These are phyloP conservation scores for Saccharomyces uvarum DNA, from an alignment of 1,139 yeast genomes.

Conservation along the genomic window DNA sequence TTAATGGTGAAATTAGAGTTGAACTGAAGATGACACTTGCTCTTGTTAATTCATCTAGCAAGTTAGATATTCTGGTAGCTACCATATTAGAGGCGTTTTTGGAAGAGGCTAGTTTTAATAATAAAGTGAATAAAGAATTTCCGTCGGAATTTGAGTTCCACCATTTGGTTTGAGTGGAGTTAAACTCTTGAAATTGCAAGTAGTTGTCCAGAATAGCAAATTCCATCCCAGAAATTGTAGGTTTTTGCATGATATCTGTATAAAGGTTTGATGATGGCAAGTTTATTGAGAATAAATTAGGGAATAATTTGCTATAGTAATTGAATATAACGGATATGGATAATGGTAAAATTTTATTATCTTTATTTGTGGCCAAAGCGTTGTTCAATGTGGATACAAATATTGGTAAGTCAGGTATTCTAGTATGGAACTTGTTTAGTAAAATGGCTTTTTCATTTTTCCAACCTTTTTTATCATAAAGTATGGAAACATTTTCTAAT, in stretches of 20 bases:
- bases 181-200: conserved; percentile 35
- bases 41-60: conserved; percentile 36
- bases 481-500: conserved; percentile 35
- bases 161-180: conserved; percentile 49
- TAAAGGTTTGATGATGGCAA: conserved; percentile 32
- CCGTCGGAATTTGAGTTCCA: conserved; percentile 43
- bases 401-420: conserved; percentile 45
- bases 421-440: conserved; percentile 33
- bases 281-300: conserved; percentile 28
- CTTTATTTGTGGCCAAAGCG: conserved; percentile 28
- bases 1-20: conserved; percentile 40
- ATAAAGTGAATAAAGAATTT: conserved; percentile 52
- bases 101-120: conserved; percentile 43
- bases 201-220: conserved; percentile 46
- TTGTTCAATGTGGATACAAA: conserved; percentile 37
- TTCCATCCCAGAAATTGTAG: conserved; percentile 41
- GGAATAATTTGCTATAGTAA: conserved; percentile 30
- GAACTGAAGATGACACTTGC: conserved; percentile 46
- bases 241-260: conserved; percentile 29
- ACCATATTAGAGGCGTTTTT: conserved; percentile 30
- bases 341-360: conserved; percentile 36
- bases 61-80: conserved; percentile 33
- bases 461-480: conserved; percentile 40
- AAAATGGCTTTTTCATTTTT: conserved; percentile 34
- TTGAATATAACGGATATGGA: conserved; percentile 32